Conservation (phyloP, 1,284 basidiomycete species). For the Paramarasmius palmivorus region DNA sequence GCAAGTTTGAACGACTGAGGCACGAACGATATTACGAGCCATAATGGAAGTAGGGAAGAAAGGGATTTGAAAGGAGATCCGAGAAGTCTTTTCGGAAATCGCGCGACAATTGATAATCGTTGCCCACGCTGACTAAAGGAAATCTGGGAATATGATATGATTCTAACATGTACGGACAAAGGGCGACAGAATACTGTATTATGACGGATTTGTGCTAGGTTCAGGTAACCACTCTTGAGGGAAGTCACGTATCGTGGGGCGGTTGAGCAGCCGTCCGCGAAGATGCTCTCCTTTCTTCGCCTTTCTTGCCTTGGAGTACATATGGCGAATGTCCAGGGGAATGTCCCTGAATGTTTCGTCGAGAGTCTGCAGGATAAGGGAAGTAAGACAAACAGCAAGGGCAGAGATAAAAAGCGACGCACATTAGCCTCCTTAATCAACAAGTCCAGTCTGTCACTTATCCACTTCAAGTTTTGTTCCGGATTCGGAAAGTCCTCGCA, state of each 20-base stretch:
- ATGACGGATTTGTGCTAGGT: neutral
- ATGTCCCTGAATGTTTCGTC: constrained; percentile 57
- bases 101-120: constrained; percentile 1
- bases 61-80: neutral
- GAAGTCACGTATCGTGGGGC: constrained; percentile 74
- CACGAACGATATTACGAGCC: constrained; percentile 26
- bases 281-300: constrained; percentile 70
- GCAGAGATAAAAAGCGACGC: constrained; percentile 26
- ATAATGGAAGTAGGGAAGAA: constrained; percentile 1
- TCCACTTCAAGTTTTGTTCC: constrained; percentile 86
- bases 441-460: constrained; percentile 74
- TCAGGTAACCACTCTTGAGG: constrained; percentile 78
- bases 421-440: constrained; percentile 81
- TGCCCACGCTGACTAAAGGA: too few species aligned
- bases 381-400: constrained; percentile 5
- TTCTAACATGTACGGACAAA: neutral
- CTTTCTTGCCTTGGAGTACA: constrained; percentile 69
- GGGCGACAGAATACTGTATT: neutral
- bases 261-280: constrained; percentile 52
- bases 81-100: neutral
- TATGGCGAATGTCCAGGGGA: constrained; percentile 78
- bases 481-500: constrained; percentile 80
- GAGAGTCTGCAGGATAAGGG: constrained; percentile 5
- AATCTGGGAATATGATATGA: too few species aligned
- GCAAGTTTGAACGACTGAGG: constrained; percentile 58